Evolutionary conservation across 352 stramenopile genomes (phyloP), one percentile per base, ranked within the genome.

Genomic region (Phytophthora lateralis): DNA sequence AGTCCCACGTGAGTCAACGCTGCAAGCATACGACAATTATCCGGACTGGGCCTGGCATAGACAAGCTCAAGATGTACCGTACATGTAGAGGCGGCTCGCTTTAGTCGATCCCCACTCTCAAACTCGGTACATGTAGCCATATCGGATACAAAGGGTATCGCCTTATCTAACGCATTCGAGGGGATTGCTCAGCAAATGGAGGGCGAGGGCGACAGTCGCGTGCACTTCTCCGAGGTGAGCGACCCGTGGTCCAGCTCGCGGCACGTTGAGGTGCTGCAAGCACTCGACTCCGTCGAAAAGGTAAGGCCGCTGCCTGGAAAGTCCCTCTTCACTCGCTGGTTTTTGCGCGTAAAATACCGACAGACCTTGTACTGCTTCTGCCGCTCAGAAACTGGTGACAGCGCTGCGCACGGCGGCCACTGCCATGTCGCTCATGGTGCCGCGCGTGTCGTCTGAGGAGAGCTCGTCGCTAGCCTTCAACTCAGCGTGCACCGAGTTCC

Each of bases 381-480:
- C 20, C 10, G 6, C 42, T n/a, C 68, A 95, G 86, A 93, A 95
- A 90, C 70, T 95, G 18, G 84, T 95, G 46, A 76, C 69, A 7
- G 83, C 80, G 35, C 63, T 93, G 56, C 84, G 78, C 45, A 93
- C 80, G 15, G 84, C 81, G 0, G 76, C 84, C 10, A 75, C 69
- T 15, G 84, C 86, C 38, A 88, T 93, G 73, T 80, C 75, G 51
- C 73, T 91, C 63, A 70, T 92, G 63, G 61, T 70, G 32, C 81
- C 85, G 30, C 80, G 80, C 35, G 74, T 69, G 11, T 87, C 83
- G 21, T 85, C 76, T 0, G 81, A 91, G 3, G 81, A 89, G 51
- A 91, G 57, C 61, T 82, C 78, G 34, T 85, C 72, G 12, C 80
- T 86, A 52, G 78, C 82, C 30, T 95, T 95, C 63, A 91, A 88